These are phyloP conservation scores for Ophiostoma sp. DNA, from an alignment of 2,329 filamentous ascomycete species.

Conservation along the genomic window DNA sequence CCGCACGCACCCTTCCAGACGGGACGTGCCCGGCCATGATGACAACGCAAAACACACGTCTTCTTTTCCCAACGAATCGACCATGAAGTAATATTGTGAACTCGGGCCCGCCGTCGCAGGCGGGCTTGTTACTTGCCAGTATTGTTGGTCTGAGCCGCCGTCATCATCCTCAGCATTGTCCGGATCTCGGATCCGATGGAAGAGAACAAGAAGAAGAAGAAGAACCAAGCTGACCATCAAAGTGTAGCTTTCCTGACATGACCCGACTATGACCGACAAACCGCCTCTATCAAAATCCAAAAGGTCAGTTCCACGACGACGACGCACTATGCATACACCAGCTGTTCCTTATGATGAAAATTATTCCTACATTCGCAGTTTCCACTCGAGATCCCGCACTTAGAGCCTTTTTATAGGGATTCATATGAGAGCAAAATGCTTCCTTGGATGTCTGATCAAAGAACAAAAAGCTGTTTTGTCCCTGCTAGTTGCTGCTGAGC, in stretches of 20 bases:
- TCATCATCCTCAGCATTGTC: not conserved
- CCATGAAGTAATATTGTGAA: constrained; percentile 72
- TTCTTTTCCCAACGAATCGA: constrained; percentile 88
- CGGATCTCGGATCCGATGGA: not conserved
- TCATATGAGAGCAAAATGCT: constrained; percentile 62
- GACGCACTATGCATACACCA: constrained; percentile 14
- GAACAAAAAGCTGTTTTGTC: constrained; percentile 13
- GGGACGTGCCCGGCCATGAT: constrained; percentile 51
- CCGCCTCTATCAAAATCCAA: not conserved
- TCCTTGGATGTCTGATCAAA: constrained; percentile 64
- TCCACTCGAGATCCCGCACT: constrained; percentile 62
- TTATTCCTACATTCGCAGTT: constrained; percentile 78
- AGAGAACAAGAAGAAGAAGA: too few relatives aligned
- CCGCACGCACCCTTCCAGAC: not conserved
- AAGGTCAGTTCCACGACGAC: constrained; percentile 13
- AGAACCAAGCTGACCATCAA: constrained; percentile 10
- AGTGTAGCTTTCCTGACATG: too few relatives aligned
- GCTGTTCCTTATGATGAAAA: constrained; percentile 59
- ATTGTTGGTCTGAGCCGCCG: constrained; percentile 40
- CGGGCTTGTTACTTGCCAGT: constrained; percentile 87
- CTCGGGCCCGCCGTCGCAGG: constrained; percentile 51
- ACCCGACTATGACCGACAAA: too few relatives aligned
- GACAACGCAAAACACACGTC: constrained; percentile 61
- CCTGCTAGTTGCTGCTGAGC: constrained; percentile 11
- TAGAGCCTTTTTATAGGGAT: constrained; percentile 56